Evolutionary conservation across 257 asterid genomes (phyloP).

Genomic region (Cruciata laevipes): DNA sequence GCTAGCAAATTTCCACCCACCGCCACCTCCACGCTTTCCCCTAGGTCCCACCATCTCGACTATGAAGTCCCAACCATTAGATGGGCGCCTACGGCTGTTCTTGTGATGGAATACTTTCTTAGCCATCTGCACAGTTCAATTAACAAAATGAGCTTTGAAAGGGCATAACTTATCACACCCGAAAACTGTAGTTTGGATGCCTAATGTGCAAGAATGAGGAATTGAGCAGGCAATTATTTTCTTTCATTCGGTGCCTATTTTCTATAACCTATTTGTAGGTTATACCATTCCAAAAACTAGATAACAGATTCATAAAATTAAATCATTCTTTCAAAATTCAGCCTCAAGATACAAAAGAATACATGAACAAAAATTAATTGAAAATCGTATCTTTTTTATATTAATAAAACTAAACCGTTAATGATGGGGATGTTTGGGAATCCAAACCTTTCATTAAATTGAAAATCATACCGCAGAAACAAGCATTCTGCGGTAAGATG

Average conservation of each 20-base stretch:
- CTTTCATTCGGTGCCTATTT: not conserved
- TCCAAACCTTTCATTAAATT: too few species aligned
- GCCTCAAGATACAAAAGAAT: not conserved
- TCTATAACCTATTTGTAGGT: not conserved
- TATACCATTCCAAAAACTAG: not conserved
- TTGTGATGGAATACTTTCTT: constrained; percentile 75
- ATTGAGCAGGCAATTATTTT: not conserved
- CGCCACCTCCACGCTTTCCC: constrained; percentile 80
- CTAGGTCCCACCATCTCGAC: constrained; percentile 78
- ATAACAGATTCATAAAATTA: not conserved
- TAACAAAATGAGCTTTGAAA: not conserved
- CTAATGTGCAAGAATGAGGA: not conserved
- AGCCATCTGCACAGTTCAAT: constrained; percentile 37
- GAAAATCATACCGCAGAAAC: not conserved
- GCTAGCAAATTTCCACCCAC: constrained; percentile 85
- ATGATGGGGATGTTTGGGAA: too few species aligned
- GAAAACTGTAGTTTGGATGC: not conserved
- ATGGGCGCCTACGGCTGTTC: constrained; percentile 87
- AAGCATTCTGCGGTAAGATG: too few species aligned
- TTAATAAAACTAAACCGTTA: too few species aligned
- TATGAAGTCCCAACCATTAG: constrained; percentile 77
- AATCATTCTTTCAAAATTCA: not conserved
- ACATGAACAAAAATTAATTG: not conserved
- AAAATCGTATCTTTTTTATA: too few species aligned
- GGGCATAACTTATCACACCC: not conserved